These are phyloP conservation scores for Chlamydomonas sp. DNA, from an alignment of 139 green algal genomes.

Conservation along the genomic window DNA sequence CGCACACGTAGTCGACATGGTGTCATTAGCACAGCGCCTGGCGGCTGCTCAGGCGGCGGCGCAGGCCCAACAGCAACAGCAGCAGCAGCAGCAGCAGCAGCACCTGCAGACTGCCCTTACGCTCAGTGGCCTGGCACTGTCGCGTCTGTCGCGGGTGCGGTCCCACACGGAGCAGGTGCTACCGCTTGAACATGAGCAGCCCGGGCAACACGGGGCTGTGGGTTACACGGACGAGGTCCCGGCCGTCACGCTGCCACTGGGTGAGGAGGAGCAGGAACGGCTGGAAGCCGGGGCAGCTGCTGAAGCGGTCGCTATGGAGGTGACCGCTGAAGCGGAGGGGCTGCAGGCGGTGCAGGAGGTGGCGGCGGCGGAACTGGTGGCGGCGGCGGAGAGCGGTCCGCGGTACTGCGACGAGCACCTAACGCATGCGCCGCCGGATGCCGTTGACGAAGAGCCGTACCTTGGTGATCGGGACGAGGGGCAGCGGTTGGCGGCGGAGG, in stretches of 20 bases:
- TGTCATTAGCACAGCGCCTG: neutral
- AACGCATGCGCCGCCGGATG: conserved; percentile 28
- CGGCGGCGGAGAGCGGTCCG: neutral
- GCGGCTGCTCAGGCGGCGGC: neutral
- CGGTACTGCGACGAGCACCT: conserved; percentile 19
- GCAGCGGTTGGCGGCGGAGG: neutral
- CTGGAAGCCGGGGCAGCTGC: too few species aligned
- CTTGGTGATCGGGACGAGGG: conserved; percentile 3
- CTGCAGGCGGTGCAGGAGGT: neutral
- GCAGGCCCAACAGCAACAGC: too few species aligned
- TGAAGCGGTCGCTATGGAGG: too few species aligned
- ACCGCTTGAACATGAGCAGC: too few species aligned
- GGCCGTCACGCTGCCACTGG: too few species aligned
- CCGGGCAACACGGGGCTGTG: too few species aligned
- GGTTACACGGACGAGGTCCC: too few species aligned
- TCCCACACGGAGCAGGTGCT: too few species aligned
- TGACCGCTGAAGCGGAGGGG: neutral
- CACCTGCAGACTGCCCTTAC: neutral
- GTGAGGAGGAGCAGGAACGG: too few species aligned
- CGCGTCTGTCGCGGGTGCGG: neutral
- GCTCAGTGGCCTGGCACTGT: conserved; percentile 10
- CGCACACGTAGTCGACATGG: too few species aligned
- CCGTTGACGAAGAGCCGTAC: conserved; percentile 12
- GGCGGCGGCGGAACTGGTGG: neutral
- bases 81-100: too few species aligned